phyloP scores from a whole-genome alignment of 495 filamentous ascomycete genomes.

The Oleoguttula mirabilis region DNA sequence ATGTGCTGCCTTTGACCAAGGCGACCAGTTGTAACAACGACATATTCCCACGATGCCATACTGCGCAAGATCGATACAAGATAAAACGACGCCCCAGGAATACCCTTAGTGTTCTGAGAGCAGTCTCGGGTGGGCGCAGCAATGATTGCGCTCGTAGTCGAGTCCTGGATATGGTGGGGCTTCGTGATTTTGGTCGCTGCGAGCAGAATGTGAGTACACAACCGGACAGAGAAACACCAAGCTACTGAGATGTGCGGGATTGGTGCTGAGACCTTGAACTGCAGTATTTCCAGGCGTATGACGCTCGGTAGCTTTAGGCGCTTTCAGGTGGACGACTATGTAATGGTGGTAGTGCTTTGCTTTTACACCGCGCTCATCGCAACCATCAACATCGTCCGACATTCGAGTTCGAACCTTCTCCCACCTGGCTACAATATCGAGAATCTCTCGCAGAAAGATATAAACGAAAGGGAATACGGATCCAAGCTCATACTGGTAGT shows the following conservation, averaged over 20 bases:
- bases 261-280: not conserved
- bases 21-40: too few relatives aligned
- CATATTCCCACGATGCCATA: too few relatives aligned
- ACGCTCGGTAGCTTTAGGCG: slow-evolving; percentile 35
- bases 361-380: slow-evolving; percentile 45
- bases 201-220: slow-evolving; percentile 32
- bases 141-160: slow-evolving; percentile 32
- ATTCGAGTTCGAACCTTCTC: slow-evolving; percentile 47
- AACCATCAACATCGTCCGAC: slow-evolving; percentile 44
- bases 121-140: too few relatives aligned
- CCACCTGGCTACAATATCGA: slow-evolving; percentile 39
- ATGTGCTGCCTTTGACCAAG: too few relatives aligned
- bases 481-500: slow-evolving; percentile 44
- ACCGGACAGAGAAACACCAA: not conserved
- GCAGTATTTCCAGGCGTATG: slow-evolving; percentile 25
- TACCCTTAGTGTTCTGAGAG: slow-evolving; percentile 1
- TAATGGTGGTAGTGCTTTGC: slow-evolving; percentile 43
- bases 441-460: slow-evolving; percentile 36
- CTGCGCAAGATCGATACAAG: slow-evolving; percentile 3
- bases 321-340: slow-evolving; percentile 45
- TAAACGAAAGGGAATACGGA: slow-evolving; percentile 37
- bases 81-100: slow-evolving; percentile 7
- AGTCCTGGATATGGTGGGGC: slow-evolving; percentile 40
- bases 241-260: slow-evolving; percentile 22
- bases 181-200: slow-evolving; percentile 31